These are phyloP conservation scores for Fomitopsis palustris DNA, from an alignment of 1,284 basidiomycete genomes.

Conservation along the genomic window DNA sequence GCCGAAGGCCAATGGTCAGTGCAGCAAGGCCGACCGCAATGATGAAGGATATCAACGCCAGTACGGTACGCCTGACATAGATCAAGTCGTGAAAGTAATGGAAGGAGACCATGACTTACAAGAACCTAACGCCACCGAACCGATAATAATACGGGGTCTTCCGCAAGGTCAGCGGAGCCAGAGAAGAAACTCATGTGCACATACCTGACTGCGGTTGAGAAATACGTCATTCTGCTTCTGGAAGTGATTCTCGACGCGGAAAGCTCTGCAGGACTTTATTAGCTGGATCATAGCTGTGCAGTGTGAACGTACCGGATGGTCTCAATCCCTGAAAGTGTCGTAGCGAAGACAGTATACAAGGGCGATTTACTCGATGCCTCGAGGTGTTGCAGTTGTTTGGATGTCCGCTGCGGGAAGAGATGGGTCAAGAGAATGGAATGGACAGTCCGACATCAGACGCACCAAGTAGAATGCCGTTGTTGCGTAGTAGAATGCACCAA, in stretches of 20 bases:
- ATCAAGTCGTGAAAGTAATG: neutral
- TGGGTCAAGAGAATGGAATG: neutral
- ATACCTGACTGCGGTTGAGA: neutral
- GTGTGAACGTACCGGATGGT: neutral
- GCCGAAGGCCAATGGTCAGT: neutral
- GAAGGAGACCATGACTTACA: neutral
- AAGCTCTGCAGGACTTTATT: neutral
- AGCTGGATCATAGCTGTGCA: no score
- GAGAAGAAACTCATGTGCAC: neutral
- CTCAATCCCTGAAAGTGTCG: neutral
- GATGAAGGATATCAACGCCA: neutral
- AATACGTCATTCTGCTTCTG: neutral
- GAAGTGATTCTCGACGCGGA: neutral
- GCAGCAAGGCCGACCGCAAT: neutral
- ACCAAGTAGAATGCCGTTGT: neutral
- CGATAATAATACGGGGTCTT: neutral
- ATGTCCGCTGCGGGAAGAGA: neutral
- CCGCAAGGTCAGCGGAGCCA: neutral
- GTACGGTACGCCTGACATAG: neutral
- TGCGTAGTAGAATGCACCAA: neutral
- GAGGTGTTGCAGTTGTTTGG: neutral
- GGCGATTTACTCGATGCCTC: neutral
- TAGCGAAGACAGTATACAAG: neutral
- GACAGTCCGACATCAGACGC: neutral
- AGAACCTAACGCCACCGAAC: neutral